Evolutionary conservation across 1,284 basidiomycete genomes (phyloP), one percentile per base, ranked within the genome.

Genomic region (Ustilago tritici): DNA sequence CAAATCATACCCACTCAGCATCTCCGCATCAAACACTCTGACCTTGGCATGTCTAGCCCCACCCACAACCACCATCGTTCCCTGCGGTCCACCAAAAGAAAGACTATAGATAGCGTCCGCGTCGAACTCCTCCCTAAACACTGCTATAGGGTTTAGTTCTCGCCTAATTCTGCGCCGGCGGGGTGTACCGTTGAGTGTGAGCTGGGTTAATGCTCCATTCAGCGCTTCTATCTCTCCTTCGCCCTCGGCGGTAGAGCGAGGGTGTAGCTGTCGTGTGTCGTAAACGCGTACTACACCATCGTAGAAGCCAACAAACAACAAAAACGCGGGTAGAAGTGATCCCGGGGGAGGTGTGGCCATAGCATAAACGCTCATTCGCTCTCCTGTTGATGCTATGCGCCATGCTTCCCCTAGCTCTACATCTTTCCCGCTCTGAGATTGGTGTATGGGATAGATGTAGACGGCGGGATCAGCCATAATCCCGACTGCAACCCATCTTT

Each of bases 291-390:
- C 71, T 0, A 64, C 41, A 6, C 78, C 78, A 19, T 78, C 76
- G 28, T 72, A 80, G 35, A 66, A 78, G 3, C 78, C 78, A 2
- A 63, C 76, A 40, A 78, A 80, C n/a, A 80, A 69, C 35, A 78
- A 43, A 38, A 71, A 71, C 3, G 40, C 9, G 0, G 78, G 78
- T 4, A 80, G 23, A 17, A 17, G 46, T 4, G 70, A 63, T 2
- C 8, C 14, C 0, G n/a, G 4, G 0, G 70, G 70, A 10, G 72
- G 40, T 0, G 57, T 65, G 5, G 66, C 63, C 49, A 76, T 61
- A 0, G 77, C 74, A 41, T 73, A 79, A 10, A 73, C 77, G 6
- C 61, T 56, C 1, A 70, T 70, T 1, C 49, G 40, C 32, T 56
- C 58, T 0, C 64, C 62, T 1, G 59, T 65, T 0, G 59, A 61